Evolutionary conservation across 495 filamentous ascomycete genomes (phyloP), one percentile per base, ranked within the genome.

Genomic region (Aspergillus asperescens): DNA sequence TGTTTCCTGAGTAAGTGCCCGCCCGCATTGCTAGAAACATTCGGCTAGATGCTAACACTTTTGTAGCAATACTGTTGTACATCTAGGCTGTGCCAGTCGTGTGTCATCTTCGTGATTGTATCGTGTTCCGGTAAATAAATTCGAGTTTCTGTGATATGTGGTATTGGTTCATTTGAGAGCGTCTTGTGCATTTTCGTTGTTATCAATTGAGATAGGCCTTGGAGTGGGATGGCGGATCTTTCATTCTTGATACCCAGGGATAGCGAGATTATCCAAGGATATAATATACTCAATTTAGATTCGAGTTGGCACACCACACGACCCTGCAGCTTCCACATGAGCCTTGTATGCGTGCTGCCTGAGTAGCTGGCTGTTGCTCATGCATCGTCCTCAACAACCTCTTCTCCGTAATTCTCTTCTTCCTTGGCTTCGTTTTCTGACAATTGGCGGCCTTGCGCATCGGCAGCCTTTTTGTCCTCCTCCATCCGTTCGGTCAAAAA

Each of bases 401-500:
- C 89, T 69, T 92, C 89, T 31, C 85, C 90, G 59, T 93, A 94
- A 55, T 87, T 87, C 54, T 89, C 89, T 56, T 94, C 92, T 62
- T 90, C 90, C 53, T 81, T 79, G 23, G 75, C 74, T 57, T 80
- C 79, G 50, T 81, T 75, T 27, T 80, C 78, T 3, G 75, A 78
- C 15, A 70, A 61, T 31, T 76, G 66, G n/a, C 73, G 45, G 22
- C 75, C 75, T 24, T 65, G 64, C 9, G 40, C 61, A 22, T 60
- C 66, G 5, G 70, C 69, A 2, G 66, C 54, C 23, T 74, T 77
- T 55, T 89, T 91, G 60, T 96, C 93, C 57, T 88, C 85, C 48
- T 91, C 90, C 92, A 98, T 98, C 32, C 83, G 81, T 55, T 73
- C 68, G 19, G 93, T 98, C 55, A 98, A 75, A 62, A 90, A 89